Percentiles rank a stretch among this genome's conserved stretches.
These are phyloP conservation scores for Penicillium sp. DNA, from an alignment of 2,329 filamentous ascomycete genomes.

Conservation along the genomic window DNA sequence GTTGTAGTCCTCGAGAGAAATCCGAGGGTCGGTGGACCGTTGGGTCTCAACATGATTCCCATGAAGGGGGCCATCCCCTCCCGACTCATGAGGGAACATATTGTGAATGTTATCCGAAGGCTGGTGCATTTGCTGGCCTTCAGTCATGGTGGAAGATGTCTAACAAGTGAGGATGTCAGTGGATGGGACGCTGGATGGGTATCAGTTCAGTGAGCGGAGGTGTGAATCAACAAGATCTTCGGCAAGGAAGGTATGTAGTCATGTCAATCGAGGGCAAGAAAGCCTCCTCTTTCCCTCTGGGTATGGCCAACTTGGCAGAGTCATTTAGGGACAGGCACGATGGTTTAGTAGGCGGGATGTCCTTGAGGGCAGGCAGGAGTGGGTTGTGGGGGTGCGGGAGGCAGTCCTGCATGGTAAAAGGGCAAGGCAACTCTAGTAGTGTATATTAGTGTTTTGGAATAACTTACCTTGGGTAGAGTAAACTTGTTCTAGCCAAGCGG, in stretches of 20 bases:
- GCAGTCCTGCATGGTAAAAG: background rate
- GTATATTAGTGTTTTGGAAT: background rate
- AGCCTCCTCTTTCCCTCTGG: background rate
- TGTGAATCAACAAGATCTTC: background rate
- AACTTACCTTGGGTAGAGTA: slow-evolving; percentile 15
- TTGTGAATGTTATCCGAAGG: slow-evolving; percentile 16
- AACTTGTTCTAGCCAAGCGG: slow-evolving; percentile 1
- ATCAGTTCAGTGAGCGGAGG: background rate
- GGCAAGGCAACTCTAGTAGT: background rate
- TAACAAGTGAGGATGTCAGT: background rate
- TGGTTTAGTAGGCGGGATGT: background rate
- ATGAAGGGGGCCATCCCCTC: slow-evolving; percentile 17
- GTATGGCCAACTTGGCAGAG: background rate
- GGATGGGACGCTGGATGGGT: background rate
- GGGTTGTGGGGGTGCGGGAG: background rate
- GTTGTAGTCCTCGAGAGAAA: slow-evolving; percentile 42
- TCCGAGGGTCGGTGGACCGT: slow-evolving; percentile 26
- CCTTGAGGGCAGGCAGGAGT: background rate
- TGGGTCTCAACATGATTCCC: slow-evolving; percentile 20
- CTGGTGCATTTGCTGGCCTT: slow-evolving; percentile 19
- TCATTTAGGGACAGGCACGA: background rate
- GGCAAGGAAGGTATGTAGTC: background rate
- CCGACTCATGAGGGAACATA: slow-evolving; percentile 25
- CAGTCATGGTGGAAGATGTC: slow-evolving; percentile 21
- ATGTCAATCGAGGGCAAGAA: background rate